Evolutionary conservation across 106 monocot genomes (phyloP), one percentile per base, ranked within the genome.

Genomic region (Apostasia ramifera): DNA sequence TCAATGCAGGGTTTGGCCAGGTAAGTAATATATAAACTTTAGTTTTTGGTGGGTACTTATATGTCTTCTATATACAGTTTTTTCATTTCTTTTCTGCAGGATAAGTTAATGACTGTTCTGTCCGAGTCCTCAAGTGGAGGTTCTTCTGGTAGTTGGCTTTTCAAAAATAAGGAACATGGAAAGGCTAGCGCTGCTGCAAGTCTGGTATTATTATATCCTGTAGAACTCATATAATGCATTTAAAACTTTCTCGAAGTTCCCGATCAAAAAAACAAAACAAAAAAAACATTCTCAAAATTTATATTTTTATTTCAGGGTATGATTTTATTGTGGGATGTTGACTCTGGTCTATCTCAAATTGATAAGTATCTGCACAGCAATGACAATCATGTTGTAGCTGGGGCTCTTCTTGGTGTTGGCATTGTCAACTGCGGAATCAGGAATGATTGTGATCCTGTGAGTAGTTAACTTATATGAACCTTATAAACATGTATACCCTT

Each of bases 1-100:
- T 93, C 3, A 98, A 97, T 85, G 97, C 97, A 61, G 97, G 92
- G 55, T 97, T 97, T 85, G 92, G 97, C 65, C 92, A 92, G 89
- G 97, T 97, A 69, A 57, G 40, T 8, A 46, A 44, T 47, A 9
- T 40, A 38, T 15, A 40, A 67, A 67, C 40, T 40, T 52, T 52
- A 11, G 7, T 48, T 67, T 67, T 5, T 51, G 26, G 6, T 45
- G 53, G 47, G n/a, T 39, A 5, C 48, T 65, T 26, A 65, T 6
- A 52, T 11, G 47, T 11, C 54, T 26, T 15, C 66, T 54, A 41
- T 53, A 40, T 37, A 42, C 0, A 1, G 10, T 38, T 56, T 12
- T 81, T 44, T 47, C 2, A 52, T 56, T 55, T 72, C 10, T 66
- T 59, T 57, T 74, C 41, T 63, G 38, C 77, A 98, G 97, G 97